These are phyloP conservation scores for Verticillium tricorpus DNA, from an alignment of 2,329 filamentous ascomycete genomes.

Conservation along the genomic window DNA sequence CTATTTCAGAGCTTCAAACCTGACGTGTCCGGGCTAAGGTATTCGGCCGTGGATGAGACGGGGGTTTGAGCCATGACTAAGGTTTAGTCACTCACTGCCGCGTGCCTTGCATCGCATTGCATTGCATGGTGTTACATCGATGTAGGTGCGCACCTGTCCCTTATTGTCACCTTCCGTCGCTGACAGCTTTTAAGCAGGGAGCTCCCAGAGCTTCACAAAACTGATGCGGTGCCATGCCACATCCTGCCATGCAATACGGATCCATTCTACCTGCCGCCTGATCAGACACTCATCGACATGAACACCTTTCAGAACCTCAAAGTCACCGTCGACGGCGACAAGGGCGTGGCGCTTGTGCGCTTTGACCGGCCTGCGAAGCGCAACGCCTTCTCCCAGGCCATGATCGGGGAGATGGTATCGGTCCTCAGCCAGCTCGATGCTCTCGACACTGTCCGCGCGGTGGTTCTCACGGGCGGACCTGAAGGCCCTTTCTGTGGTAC, in stretches of 20 bases:
- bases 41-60: neutral
- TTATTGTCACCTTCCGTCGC: neutral
- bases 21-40: neutral
- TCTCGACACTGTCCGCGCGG: conserved; percentile 22
- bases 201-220: neutral
- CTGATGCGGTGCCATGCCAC: neutral
- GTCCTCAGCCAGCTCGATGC: conserved; percentile 11
- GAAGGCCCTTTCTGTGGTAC: conserved; percentile 30
- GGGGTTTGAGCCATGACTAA: neutral
- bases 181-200: neutral
- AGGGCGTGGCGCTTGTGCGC: conserved; percentile 9
- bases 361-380: conserved; percentile 47
- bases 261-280: neutral
- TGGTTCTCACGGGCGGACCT: conserved; percentile 30
- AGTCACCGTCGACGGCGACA: conserved; percentile 6
- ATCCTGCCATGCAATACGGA: too few species aligned
- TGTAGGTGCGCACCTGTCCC: neutral
- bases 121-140: neutral
- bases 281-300: conserved; percentile 3
- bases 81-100: neutral
- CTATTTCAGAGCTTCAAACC: neutral
- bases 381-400: conserved; percentile 51
- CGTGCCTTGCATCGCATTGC: neutral
- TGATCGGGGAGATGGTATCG: conserved; percentile 40
- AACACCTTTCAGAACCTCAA: conserved; percentile 8